phyloP scores from a whole-genome alignment of 345 rosid species.

The Rhizophora apiculata region DNA sequence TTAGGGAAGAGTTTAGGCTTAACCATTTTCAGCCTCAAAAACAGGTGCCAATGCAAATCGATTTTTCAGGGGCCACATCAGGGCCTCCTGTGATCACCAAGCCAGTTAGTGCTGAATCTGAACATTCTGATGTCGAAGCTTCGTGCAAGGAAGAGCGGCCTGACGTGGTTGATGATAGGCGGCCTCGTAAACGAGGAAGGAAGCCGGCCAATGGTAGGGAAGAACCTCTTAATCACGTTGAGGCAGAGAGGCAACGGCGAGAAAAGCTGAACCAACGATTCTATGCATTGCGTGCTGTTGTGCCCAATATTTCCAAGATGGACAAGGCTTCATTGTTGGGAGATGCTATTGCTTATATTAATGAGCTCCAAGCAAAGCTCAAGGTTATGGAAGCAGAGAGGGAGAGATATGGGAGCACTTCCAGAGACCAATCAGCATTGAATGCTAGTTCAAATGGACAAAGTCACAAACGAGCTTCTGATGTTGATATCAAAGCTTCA shows the following conservation, averaged over 20 bases:
- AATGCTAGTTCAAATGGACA: slow-evolving; percentile 28
- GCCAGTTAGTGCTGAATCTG: slow-evolving; percentile 48
- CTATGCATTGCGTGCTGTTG: slow-evolving; percentile 89
- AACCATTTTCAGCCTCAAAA: slow-evolving; percentile 49
- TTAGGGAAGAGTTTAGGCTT: slow-evolving; percentile 41
- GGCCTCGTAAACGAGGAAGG: slow-evolving; percentile 89
- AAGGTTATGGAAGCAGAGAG: slow-evolving; percentile 72
- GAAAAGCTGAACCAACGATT: slow-evolving; percentile 95
- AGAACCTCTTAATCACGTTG: slow-evolving; percentile 94
- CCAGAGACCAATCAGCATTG: slow-evolving; percentile 35
- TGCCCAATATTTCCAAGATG: slow-evolving; percentile 99
- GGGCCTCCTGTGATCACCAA: slow-evolving; percentile 46
- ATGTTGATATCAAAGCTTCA: slow-evolving; percentile 58
- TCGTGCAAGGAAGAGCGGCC: slow-evolving; percentile 55
- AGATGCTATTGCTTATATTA: slow-evolving; percentile 91
- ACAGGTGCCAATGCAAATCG: slow-evolving; percentile 66
- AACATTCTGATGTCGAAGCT: slow-evolving; percentile 77
- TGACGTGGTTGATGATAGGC: slow-evolving; percentile 49
- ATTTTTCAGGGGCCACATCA: slow-evolving; percentile 63
- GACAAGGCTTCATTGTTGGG: slow-evolving; percentile 94
- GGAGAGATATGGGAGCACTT: slow-evolving; percentile 44
- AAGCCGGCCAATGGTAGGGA: slow-evolving; percentile 98
- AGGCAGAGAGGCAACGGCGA: slow-evolving; percentile 94
- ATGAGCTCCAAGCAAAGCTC: slow-evolving; percentile 86
- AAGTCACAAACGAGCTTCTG: slow-evolving; percentile 28